A percentile compares a stretch with the other conserved stretches of the same genome.
phyloP scores from a whole-genome alignment of 2,329 filamentous ascomycete genomes.

The Exophiala dermatitidis region DNA sequence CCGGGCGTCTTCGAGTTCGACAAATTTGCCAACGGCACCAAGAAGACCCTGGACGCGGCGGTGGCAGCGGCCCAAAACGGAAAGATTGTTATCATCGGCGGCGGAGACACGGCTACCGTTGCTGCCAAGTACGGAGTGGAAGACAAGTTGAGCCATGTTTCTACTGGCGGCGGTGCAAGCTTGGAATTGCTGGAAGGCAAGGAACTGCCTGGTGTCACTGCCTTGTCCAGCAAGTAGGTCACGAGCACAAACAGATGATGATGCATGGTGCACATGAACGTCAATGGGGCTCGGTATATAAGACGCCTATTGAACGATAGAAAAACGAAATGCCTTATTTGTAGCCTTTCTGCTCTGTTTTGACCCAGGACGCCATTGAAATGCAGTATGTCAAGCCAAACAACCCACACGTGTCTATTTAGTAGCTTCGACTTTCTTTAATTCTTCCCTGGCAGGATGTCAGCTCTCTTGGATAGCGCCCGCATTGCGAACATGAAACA shows the following conservation, averaged over 20 bases:
- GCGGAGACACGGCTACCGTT: constrained; percentile 95
- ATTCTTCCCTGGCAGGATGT: constrained; percentile 54
- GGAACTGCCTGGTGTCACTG: constrained; percentile 85
- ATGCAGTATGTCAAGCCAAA: constrained; percentile 25
- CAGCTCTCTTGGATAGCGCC: not conserved
- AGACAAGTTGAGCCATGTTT: constrained; percentile 96
- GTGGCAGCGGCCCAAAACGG: constrained; percentile 72
- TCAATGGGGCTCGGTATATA: constrained; percentile 9
- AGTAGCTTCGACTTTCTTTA: constrained; percentile 79
- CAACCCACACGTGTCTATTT: constrained; percentile 36
- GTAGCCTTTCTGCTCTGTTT: constrained; percentile 6
- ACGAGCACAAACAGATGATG: constrained; percentile 1
- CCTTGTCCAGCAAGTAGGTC: constrained; percentile 67
- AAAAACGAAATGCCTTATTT: constrained; percentile 10
- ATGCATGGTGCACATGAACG: constrained; percentile 9
- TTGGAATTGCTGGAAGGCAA: constrained; percentile 97
- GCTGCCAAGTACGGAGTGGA: constrained; percentile 95
- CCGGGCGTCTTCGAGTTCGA: constrained; percentile 97
- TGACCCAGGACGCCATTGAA: constrained; percentile 14
- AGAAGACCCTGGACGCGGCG: constrained; percentile 81
- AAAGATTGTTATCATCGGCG: constrained; percentile 97
- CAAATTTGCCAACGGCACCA: constrained; percentile 85
- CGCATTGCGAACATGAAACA: constrained; percentile 32
- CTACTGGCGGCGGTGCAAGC: constrained; percentile 89
- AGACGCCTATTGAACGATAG: constrained; percentile 8